phyloP scores from a whole-genome alignment of 345 rosid species.

The Salix viminalis region DNA sequence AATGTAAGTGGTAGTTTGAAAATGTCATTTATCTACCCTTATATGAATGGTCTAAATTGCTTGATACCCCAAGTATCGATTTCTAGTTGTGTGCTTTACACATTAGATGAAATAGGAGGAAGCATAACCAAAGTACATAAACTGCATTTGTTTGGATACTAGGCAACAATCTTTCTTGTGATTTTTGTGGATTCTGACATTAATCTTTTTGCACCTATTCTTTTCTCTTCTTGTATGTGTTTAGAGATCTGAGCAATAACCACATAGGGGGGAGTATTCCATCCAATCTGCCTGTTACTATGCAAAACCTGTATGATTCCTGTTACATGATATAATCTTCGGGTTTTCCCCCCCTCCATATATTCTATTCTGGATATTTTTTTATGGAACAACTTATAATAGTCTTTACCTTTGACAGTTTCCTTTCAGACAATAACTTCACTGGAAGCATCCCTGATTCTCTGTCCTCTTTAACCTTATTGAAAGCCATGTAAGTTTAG shows the following conservation, averaged over 20 bases:
- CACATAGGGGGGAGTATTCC: constrained; percentile 91
- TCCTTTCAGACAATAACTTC: constrained; percentile 84
- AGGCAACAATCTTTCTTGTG: background rate
- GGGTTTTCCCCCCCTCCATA: background rate
- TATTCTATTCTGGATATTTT: background rate
- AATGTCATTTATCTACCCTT: background rate
- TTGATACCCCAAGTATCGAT: background rate
- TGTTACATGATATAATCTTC: background rate
- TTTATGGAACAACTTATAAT: constrained; percentile 26
- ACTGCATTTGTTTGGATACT: background rate
- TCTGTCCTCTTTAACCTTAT: constrained; percentile 50
- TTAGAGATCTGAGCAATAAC: constrained; percentile 92
- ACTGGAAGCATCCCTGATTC: constrained; percentile 90
- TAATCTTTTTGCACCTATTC: constrained; percentile 6
- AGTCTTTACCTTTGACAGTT: constrained; percentile 60
- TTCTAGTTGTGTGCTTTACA: background rate
- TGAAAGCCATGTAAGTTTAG: constrained; percentile 64
- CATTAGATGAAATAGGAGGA: background rate
- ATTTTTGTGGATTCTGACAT: background rate
- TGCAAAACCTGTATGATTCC: constrained; percentile 57
- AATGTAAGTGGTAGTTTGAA: constrained; percentile 50
- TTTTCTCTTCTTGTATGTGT: background rate
- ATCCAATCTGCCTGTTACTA: constrained; percentile 63
- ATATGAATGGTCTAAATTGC: background rate
- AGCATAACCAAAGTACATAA: background rate